Base-by-base conservation (phyloP, 306 rosid species). In the Macrotyloma uniflorum region DNA sequence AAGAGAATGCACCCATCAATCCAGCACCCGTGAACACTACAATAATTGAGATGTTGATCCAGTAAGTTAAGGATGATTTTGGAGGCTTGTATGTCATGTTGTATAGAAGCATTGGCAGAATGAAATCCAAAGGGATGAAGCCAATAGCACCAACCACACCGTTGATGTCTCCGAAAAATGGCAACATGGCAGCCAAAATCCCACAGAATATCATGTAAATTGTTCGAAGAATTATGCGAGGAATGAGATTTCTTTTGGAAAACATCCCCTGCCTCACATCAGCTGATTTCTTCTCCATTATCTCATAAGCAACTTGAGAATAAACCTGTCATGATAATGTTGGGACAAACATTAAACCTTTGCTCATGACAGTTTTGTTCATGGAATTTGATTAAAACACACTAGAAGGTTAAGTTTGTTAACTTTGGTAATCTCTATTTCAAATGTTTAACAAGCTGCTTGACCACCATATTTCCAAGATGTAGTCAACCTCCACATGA, bases 261-360 rank as follows among this genome's bases (percentile, higher is more conserved):
- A 95, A 92, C 62, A 95, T 76, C 66, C 96, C 98, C 72, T 91
- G 93, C 32, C 74, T 87, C 76, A 84, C 91, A 77, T 95, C 98
- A 0, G 98, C 97, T 55, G 98, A 92, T 77, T 86, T 71, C 83
- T 84, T 88, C 86, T 95, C 98, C 93, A 94, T 92, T 57, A 94
- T 88, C 92, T 94, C 98, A 79, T 95, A 95, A 7, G 98, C 98
- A 66, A 95, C 98, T 90, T 95, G 98, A n/a, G 98, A 91, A 78
- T 95, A 95, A 32, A 95, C 98, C 98, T 94, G 87, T 61, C 18
- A n/a, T n/a, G n/a, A 46, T 24, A 40, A 46, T 33, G 54, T 38
- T 54, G 45, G 30, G 64, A 75, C 61, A 67, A 79, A 69, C 50
- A 59, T 59, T 59, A 28, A 57, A 7, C 6, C 5, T 55, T 54